phyloP scores from a whole-genome alignment of 306 rosid genomes.

The Trichosanthes truncata region DNA sequence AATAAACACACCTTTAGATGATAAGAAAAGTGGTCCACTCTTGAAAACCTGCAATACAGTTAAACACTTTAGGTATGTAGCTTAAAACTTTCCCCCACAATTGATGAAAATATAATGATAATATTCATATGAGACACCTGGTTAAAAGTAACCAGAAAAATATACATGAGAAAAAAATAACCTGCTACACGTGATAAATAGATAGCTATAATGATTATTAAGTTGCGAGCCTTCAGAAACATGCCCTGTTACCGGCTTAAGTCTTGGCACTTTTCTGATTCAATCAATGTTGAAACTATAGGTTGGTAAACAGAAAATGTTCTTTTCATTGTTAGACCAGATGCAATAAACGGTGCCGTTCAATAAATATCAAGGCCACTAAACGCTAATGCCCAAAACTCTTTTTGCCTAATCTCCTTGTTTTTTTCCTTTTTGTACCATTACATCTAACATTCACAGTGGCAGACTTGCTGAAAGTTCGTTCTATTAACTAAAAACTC shows the following conservation, averaged over 20 bases:
- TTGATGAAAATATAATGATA: background rate
- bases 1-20: slow-evolving; percentile 79
- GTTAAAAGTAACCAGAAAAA: background rate
- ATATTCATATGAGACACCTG: background rate
- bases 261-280: background rate
- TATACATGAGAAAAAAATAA: background rate
- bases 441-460: background rate
- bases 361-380: background rate
- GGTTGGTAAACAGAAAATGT: background rate
- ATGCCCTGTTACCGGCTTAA: background rate
- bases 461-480: background rate
- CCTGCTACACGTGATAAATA: background rate
- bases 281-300: background rate
- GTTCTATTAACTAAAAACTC: background rate
- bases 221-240: background rate
- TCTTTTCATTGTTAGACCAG: background rate
- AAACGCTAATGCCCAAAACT: background rate
- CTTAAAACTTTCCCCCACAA: background rate
- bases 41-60: slow-evolving; percentile 63
- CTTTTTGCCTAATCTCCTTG: background rate
- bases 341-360: background rate
- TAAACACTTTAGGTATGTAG: background rate
- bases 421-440: background rate
- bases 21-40: slow-evolving; percentile 88
- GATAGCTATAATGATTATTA: background rate